Conservation (phyloP, 805 yeast genomes). For the Starmera caribaea region DNA sequence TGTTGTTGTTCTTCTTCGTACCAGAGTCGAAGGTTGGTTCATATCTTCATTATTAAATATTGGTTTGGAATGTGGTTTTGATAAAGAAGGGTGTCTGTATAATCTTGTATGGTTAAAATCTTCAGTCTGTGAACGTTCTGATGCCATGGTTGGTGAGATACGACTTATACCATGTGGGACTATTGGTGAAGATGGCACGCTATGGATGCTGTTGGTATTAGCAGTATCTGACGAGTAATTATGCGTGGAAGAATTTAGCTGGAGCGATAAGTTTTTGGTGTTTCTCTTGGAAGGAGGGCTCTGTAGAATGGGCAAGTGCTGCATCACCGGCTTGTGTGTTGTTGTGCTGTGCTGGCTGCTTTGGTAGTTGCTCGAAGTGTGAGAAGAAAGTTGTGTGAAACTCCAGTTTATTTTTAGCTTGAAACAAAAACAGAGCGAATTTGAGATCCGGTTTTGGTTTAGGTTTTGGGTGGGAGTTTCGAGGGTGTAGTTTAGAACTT, state of each 20-base stretch:
- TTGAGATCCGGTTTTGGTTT: too few species aligned
- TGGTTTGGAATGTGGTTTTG: not conserved
- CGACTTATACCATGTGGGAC: not conserved
- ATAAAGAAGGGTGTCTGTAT: constrained; percentile 2
- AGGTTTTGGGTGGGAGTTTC: too few species aligned
- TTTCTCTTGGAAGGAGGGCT: constrained; percentile 18
- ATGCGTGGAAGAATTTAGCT: constrained; percentile 3
- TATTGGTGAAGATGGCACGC: constrained; percentile 1
- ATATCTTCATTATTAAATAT: not conserved
- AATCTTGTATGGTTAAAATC: not conserved
- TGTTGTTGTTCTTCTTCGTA: constrained; percentile 10
- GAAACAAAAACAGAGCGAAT: too few species aligned
- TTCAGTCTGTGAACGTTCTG: not conserved
- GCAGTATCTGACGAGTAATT: not conserved
- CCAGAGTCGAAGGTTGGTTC: not conserved
- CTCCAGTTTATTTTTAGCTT: too few species aligned
- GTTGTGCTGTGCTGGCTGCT: too few species aligned
- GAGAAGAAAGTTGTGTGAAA: too few species aligned
- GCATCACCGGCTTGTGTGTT: too few species aligned
- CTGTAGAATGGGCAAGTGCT: not conserved
- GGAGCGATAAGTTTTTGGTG: constrained; percentile 17
- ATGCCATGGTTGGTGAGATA: not conserved
- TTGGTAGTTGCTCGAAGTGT: too few species aligned
- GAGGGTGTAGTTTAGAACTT: too few species aligned
- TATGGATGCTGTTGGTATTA: too few species aligned